Conservation (phyloP, 2,329 filamentous ascomycete genomes). For the Penicillium palitans region DNA sequence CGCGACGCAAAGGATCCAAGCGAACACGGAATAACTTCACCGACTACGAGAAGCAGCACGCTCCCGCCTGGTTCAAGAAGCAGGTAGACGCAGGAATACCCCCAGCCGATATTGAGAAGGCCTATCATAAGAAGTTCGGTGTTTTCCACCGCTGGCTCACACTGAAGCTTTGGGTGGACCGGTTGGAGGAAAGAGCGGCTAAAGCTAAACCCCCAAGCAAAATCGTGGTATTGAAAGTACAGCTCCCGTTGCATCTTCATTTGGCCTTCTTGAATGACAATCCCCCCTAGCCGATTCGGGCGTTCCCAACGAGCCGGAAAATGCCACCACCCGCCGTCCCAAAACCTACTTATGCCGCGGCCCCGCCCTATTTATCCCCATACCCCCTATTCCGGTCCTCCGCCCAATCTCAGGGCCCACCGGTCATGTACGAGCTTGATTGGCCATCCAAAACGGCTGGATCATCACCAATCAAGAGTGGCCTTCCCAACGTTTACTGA, state of each 20-base stretch:
- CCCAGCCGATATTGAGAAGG: neutral
- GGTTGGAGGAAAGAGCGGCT: neutral
- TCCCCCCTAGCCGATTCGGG: neutral
- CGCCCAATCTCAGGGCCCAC: neutral
- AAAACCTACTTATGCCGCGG: neutral
- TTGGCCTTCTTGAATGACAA: slow-evolving; percentile 2
- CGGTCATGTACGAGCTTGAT: no score
- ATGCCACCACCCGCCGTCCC: neutral
- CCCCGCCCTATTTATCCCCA: neutral
- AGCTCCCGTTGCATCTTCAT: neutral
- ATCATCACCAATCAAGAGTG: neutral
- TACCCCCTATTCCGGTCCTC: neutral
- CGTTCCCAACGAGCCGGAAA: neutral
- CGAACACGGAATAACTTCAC: slow-evolving; percentile 9
- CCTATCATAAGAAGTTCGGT: neutral
- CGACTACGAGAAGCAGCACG: slow-evolving; percentile 3
- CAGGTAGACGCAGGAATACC: neutral
- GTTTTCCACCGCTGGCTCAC: slow-evolving; percentile 1
- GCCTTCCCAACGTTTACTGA: neutral
- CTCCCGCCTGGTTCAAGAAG: slow-evolving; percentile 2
- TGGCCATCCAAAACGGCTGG: neutral
- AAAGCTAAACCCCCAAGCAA: neutral
- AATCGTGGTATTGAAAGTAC: slow-evolving; percentile 5
- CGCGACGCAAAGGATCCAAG: neutral
- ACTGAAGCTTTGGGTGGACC: slow-evolving; percentile 1